phyloP scores from a whole-genome alignment of 495 filamentous ascomycete genomes.

The Neurospora cerealis region DNA sequence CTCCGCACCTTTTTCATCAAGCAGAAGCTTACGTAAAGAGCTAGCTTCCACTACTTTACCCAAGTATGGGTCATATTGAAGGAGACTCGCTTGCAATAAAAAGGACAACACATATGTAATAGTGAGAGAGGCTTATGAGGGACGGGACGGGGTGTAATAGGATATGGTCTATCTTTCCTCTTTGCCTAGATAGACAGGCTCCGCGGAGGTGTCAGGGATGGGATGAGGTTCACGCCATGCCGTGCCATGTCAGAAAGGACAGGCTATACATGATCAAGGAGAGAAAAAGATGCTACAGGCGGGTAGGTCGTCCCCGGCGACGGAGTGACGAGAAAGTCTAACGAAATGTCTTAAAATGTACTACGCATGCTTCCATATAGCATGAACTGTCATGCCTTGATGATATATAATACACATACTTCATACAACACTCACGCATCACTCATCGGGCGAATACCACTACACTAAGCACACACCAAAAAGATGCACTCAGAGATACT shows the following conservation, averaged over 20 bases:
- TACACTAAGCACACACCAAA: background rate
- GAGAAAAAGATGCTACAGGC: background rate
- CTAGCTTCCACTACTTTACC: background rate
- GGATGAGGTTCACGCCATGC: background rate
- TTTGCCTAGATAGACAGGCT: background rate
- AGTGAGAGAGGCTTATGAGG: background rate
- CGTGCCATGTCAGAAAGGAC: background rate
- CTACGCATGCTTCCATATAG: background rate
- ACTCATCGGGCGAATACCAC: background rate
- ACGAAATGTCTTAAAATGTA: background rate
- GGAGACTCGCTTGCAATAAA: background rate
- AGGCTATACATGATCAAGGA: background rate
- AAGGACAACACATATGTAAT: background rate
- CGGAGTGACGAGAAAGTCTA: background rate
- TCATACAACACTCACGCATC: background rate
- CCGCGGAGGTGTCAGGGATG: background rate
- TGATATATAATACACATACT: background rate
- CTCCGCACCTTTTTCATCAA: constrained; percentile 98
- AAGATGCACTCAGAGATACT: background rate
- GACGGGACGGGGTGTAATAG: background rate
- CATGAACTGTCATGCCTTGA: background rate
- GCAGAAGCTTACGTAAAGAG: constrained; percentile 79
- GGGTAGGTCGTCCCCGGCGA: background rate
- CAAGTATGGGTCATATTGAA: background rate
- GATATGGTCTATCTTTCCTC: background rate